Evolutionary conservation across 2,329 filamentous ascomycete species (phyloP).

Genomic region (Aspergillus persii): DNA sequence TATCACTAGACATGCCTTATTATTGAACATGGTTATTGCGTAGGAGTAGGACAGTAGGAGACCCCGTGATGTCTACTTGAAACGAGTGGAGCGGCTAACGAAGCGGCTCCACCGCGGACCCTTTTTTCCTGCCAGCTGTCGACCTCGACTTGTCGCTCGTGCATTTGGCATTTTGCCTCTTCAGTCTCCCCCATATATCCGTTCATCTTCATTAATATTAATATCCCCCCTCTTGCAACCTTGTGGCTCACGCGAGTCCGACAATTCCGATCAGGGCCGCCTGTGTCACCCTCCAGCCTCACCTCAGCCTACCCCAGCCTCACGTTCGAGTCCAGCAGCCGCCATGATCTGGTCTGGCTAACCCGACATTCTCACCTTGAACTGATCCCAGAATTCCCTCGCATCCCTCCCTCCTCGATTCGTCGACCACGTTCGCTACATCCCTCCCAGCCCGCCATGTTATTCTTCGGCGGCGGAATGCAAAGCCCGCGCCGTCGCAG

Average conservation of each 20-base stretch:
- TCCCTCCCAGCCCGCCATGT: conserved; percentile 21
- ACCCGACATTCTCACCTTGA: neutral
- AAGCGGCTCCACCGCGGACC: no score
- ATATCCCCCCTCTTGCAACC: neutral
- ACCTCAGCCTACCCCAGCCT: neutral
- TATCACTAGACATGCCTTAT: no score
- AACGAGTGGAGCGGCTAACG: no score
- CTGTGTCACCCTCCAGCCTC: neutral
- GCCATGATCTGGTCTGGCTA: neutral
- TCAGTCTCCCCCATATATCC: no score
- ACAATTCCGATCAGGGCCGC: neutral
- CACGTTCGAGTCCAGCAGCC: neutral
- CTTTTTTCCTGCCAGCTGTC: no score
- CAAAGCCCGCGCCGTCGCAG: conserved; percentile 35
- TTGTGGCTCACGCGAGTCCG: neutral
- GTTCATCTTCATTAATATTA: neutral
- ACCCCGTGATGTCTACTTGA: no score
- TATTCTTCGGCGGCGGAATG: conserved; percentile 34
- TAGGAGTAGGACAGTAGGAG: no score
- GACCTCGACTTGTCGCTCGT: no score
- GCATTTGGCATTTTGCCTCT: no score
- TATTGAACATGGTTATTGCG: no score
- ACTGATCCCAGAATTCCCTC: neutral
- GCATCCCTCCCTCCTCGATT: neutral
- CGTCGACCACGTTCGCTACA: neutral